A percentile compares a stretch with the other conserved stretches of the same genome.
These are phyloP conservation scores for Pythium periplocum DNA, from an alignment of 352 stramenopile species.

Conservation along the genomic window DNA sequence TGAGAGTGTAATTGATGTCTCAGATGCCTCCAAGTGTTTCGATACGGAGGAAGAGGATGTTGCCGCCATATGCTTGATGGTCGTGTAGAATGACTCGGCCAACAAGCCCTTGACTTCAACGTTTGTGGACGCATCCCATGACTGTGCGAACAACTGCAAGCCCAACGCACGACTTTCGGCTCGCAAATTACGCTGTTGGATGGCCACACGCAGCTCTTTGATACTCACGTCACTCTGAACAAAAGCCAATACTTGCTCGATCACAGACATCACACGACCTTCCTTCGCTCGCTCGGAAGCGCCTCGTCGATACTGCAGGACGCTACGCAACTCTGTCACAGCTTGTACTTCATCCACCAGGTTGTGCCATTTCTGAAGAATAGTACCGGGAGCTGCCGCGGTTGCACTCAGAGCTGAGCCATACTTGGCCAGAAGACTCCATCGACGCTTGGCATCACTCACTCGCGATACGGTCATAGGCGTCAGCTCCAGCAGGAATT, in stretches of 20 bases:
- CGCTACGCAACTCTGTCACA: slow-evolving; percentile 58
- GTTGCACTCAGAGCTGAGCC: slow-evolving; percentile 39
- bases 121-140: slow-evolving; percentile 24
- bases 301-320: slow-evolving; percentile 67
- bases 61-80: too few species aligned
- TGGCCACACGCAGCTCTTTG: slow-evolving; percentile 36
- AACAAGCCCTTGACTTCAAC: slow-evolving; percentile 29
- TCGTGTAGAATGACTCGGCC: slow-evolving; percentile 35
- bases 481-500: slow-evolving; percentile 67
- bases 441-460: slow-evolving; percentile 55
- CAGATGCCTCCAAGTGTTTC: too few species aligned
- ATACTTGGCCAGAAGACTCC: slow-evolving; percentile 70
- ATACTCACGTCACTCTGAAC: slow-evolving; percentile 79
- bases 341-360: slow-evolving; percentile 74
- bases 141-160: slow-evolving; percentile 37
- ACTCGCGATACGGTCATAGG: slow-evolving; percentile 74
- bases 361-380: slow-evolving; percentile 77
- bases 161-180: slow-evolving; percentile 36
- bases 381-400: slow-evolving; percentile 27
- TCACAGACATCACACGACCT: slow-evolving; percentile 57
- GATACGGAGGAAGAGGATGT: too few species aligned
- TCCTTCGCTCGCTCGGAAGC: slow-evolving; percentile 60
- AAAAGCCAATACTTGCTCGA: slow-evolving; percentile 80
- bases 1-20: neutral
- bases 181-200: slow-evolving; percentile 41